These are phyloP conservation scores for Aspergillus pseudonomiae DNA, from an alignment of 2,329 filamentous ascomycete genomes.

Conservation along the genomic window DNA sequence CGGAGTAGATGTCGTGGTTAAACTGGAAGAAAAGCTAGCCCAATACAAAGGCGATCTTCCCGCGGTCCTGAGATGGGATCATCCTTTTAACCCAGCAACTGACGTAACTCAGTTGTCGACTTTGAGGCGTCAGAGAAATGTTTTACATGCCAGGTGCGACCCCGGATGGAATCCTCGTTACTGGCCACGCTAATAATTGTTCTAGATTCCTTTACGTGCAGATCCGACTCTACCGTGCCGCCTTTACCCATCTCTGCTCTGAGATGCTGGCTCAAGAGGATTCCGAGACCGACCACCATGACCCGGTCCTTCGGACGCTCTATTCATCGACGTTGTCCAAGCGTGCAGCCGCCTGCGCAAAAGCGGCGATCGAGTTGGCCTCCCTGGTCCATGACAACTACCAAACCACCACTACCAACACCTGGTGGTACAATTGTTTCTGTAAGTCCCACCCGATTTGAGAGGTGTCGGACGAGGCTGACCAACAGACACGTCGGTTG, in stretches of 20 bases:
- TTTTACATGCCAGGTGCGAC: conserved; percentile 32
- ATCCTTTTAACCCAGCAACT: not conserved
- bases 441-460: conserved; percentile 29
- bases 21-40: conserved; percentile 30
- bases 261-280: conserved; percentile 12
- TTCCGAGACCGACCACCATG: conserved; percentile 10
- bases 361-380: conserved; percentile 35
- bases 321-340: conserved; percentile 32
- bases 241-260: conserved; percentile 38
- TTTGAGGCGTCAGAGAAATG: conserved; percentile 33
- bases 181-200: not conserved
- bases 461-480: not conserved
- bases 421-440: conserved; percentile 47
- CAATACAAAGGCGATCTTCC: conserved; percentile 29
- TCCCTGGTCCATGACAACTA: conserved; percentile 34
- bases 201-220: conserved; percentile 37
- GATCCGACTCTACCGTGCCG: conserved; percentile 38
- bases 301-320: conserved; percentile 12
- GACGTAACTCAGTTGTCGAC: conserved; percentile 4
- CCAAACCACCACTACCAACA: conserved; percentile 28
- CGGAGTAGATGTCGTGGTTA: conserved; percentile 31
- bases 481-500: conserved; percentile 33
- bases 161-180: not conserved
- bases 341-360: conserved; percentile 36
- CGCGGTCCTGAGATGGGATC: conserved; percentile 28